phyloP scores from a whole-genome alignment of 176 grass and related monocot species.

The Bonia amplexicaulis region DNA sequence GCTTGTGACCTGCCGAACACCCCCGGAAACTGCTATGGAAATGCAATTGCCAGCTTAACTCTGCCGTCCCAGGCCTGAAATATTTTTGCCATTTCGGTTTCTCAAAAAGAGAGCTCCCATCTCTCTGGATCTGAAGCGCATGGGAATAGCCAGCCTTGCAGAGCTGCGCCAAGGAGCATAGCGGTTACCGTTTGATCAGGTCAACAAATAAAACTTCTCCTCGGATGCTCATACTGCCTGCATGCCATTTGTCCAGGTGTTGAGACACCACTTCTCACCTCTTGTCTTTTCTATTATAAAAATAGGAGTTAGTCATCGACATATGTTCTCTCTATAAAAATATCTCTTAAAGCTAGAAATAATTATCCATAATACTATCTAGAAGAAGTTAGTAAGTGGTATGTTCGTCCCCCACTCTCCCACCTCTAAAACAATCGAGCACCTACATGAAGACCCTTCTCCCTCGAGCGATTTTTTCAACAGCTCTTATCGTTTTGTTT shows the following conservation, averaged over 20 bases:
- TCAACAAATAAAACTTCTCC: conserved; percentile 8
- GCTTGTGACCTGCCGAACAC: no score
- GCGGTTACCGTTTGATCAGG: conserved; percentile 17
- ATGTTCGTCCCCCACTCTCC: no score
- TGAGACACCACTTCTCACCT: not conserved
- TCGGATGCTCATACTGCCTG: not conserved
- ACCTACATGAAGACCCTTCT: no score
- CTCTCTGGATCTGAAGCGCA: not conserved
- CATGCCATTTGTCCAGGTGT: conserved; percentile 1
- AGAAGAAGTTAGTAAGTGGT: no score
- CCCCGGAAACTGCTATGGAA: not conserved
- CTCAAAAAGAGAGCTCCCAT: not conserved
- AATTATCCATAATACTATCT: no score
- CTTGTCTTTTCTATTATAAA: not conserved
- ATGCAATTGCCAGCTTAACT: not conserved
- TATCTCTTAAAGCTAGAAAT: no score
- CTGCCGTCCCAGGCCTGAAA: conserved; percentile 12
- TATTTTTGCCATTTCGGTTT: not conserved
- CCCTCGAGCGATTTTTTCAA: no score
- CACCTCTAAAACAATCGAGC: no score
- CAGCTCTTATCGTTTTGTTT: no score
- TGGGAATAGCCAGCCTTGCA: conserved; percentile 3
- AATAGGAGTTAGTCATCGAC: rapidly evolving
- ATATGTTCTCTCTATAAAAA: no score
- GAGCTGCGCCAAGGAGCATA: no score